Base-by-base conservation (phyloP, 345 rosid species). In the Viola odorata region DNA sequence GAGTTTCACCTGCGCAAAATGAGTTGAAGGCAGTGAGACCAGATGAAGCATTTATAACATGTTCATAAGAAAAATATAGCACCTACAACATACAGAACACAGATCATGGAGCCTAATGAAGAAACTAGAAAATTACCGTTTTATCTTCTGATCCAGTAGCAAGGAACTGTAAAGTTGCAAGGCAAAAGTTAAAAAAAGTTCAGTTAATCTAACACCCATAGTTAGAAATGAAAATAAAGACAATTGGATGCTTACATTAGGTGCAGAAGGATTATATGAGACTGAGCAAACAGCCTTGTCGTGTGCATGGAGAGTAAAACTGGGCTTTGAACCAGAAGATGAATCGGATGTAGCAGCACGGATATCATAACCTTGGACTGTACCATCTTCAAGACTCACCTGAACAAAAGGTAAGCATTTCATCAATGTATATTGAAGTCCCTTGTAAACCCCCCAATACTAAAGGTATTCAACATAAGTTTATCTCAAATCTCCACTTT, bases 301-400 rank as follows among this genome's bases (percentile, higher is more conserved):
- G 53, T 89, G 96, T 6, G 98, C 94, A 62, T 82, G 92, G 36
- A 91, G 80, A 38, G 85, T 89, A 71, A 82, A 91, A 76, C 81
- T 81, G 53, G 91, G 89, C 55, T 55, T 76, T 38, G 77, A 61
- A 55, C 77, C 71, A 16, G 87, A 62, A 57, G 71, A 56, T 70
- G 78, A 67, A 71, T 83, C 85, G 45, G 95, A 73, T 50, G 73
- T 76, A 17, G 86, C 92, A 0, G 81, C 65, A 6, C 69, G 69
- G 52, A 73, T 49, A 69, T 74, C 77, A 63, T 80, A 91, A 62
- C 98, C 98, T 69, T 77, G 83, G 58, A 89, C 81, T 0, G 91
- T 82, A 75, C 98, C 98, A 89, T 91, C 89, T 60, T 89, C 91
- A 44, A 91, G 92, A 72, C 95, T 85, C 67, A 79, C 98, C 95